These are phyloP conservation scores for Rhodamnia rubescens DNA, from an alignment of 345 rosid genomes.

Conservation along the genomic window DNA sequence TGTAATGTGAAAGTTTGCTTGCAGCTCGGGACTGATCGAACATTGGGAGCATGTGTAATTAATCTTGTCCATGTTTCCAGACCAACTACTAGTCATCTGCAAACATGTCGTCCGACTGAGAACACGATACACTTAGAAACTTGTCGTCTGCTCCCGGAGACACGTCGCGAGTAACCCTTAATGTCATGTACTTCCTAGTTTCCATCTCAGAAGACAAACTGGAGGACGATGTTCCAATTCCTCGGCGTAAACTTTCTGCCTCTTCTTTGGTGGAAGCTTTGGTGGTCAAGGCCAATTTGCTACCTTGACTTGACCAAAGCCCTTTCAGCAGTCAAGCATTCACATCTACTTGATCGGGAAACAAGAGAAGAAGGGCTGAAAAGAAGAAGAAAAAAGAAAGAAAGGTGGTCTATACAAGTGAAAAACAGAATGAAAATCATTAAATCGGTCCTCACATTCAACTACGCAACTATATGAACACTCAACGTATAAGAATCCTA, in stretches of 20 bases:
- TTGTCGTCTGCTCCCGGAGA: neutral
- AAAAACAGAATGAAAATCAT: neutral
- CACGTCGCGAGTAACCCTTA: neutral
- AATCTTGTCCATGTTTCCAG: neutral
- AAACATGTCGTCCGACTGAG: neutral
- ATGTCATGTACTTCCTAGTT: neutral
- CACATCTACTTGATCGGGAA: neutral
- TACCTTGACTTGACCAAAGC: neutral
- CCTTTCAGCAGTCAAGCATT: neutral
- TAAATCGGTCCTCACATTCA: neutral
- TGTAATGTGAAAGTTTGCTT: neutral
- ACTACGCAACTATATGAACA: neutral
- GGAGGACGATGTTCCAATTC: neutral
- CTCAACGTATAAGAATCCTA: neutral
- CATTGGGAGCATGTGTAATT: neutral
- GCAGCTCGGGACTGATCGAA: neutral
- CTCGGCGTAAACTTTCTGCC: neutral
- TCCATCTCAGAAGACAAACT: neutral
- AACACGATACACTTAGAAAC: neutral
- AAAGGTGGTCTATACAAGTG: neutral
- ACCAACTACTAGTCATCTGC: neutral
- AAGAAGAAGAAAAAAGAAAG: neutral
- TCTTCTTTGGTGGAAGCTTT: neutral
- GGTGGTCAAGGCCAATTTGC: neutral
- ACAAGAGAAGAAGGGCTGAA: neutral